Conservation (phyloP, 441 rosid species). For the Bruguiera hainesii region DNA sequence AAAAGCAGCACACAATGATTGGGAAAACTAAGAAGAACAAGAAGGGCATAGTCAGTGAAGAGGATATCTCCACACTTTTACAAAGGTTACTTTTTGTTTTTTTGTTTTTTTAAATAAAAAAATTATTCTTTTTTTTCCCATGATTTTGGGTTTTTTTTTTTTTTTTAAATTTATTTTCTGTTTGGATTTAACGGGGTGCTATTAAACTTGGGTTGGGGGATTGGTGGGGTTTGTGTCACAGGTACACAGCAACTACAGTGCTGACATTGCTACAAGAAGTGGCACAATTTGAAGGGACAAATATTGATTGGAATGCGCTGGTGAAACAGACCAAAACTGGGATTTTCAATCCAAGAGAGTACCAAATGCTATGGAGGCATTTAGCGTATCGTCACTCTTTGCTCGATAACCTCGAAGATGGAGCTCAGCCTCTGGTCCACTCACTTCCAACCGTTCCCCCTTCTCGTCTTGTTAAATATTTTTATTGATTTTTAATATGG, state of each 20-base stretch:
- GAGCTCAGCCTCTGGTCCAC: conserved; percentile 53
- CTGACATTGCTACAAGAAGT: conserved; percentile 70
- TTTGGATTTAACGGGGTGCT: neutral
- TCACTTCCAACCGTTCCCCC: conserved; percentile 10
- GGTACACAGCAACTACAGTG: neutral
- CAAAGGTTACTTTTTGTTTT: neutral
- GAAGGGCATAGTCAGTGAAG: conserved; percentile 1
- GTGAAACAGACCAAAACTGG: conserved; percentile 67
- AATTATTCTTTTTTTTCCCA: neutral
- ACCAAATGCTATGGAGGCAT: conserved; percentile 60
- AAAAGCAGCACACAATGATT: neutral
- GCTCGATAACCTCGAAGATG: conserved; percentile 44
- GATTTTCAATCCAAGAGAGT: conserved; percentile 61
- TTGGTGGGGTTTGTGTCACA: neutral
- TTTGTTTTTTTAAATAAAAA: neutral
- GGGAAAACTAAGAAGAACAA: neutral
- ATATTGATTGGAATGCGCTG: conserved; percentile 75
- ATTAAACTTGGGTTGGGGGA: neutral
- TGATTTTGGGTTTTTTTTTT: neutral
- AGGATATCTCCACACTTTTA: conserved; percentile 1
- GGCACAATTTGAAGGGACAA: conserved; percentile 48
- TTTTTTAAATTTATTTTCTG: no score
- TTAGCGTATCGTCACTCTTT: conserved; percentile 63
- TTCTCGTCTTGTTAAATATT: neutral
- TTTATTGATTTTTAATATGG: neutral